A percentile compares a stretch with the other conserved stretches of the same genome.
Evolutionary conservation across 2,329 filamentous ascomycete species (phyloP).

Genomic region (Microdochium bolleyi): DNA sequence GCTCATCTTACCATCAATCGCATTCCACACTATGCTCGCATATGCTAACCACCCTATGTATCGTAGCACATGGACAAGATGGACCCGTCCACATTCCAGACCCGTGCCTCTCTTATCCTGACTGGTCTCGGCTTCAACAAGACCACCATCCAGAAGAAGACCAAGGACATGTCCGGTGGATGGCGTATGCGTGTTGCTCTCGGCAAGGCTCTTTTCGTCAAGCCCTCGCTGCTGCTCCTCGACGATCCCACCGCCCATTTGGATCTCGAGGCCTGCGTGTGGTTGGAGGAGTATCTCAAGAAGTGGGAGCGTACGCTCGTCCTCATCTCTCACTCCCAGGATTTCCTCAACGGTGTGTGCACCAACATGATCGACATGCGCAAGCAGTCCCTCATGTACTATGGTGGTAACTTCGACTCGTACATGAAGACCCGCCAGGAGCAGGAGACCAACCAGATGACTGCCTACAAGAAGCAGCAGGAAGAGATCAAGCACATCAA

Average conservation of each 20-base stretch:
- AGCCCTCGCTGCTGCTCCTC: slow-evolving; percentile 88
- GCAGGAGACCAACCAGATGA: slow-evolving; percentile 97
- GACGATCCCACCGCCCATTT: slow-evolving; percentile 98
- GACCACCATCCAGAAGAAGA: slow-evolving; percentile 95
- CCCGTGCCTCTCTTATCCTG: slow-evolving; percentile 89
- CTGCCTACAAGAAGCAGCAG: slow-evolving; percentile 98
- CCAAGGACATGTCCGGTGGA: slow-evolving; percentile 99
- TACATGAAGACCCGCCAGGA: slow-evolving; percentile 91
- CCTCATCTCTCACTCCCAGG: slow-evolving; percentile 94
- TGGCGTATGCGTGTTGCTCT: slow-evolving; percentile 99
- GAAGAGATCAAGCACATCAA: slow-evolving; percentile 99
- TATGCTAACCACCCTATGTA: neutral
- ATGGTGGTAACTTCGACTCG: slow-evolving; percentile 99
- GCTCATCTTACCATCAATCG: neutral
- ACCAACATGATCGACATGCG: slow-evolving; percentile 99
- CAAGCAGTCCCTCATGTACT: slow-evolving; percentile 81
- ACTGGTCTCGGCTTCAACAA: slow-evolving; percentile 99
- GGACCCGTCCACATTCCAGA: slow-evolving; percentile 96
- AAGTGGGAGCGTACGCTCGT: slow-evolving; percentile 98
- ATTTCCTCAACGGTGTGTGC: slow-evolving; percentile 99
- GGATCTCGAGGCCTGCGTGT: slow-evolving; percentile 98
- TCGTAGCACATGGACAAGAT: slow-evolving; percentile 90
- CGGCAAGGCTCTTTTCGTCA: slow-evolving; percentile 96
- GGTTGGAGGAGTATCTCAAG: slow-evolving; percentile 98
- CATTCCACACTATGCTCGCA: slow-evolving; percentile 1